A percentile compares a stretch with the other conserved stretches of the same genome.
These are phyloP conservation scores for Boletus sensibilis DNA, from an alignment of 768 basidiomycete species.

Conservation along the genomic window DNA sequence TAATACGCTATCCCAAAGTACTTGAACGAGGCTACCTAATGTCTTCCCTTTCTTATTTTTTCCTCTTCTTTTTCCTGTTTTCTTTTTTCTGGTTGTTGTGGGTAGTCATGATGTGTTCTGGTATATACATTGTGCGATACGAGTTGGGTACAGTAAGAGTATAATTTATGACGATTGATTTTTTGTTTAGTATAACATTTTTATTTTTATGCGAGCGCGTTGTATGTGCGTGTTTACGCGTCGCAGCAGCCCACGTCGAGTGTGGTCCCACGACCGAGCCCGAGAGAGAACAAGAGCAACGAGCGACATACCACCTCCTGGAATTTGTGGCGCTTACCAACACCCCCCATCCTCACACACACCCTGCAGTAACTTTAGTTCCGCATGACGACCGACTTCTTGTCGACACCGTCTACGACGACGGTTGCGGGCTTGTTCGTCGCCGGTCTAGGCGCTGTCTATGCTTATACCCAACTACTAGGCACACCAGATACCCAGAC, in stretches of 20 bases:
- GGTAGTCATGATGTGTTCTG: not conserved
- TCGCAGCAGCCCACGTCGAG: not conserved
- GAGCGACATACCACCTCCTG: not conserved
- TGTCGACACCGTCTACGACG: conserved; percentile 35
- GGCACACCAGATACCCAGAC: not conserved
- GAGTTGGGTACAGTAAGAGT: no score
- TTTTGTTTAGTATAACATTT: no score
- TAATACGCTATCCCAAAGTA: conserved; percentile 1
- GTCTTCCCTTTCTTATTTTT: not conserved
- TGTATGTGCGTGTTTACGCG: conserved; percentile 33
- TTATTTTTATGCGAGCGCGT: conserved; percentile 2
- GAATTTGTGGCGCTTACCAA: not conserved
- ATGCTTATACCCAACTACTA: conserved; percentile 13
- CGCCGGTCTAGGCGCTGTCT: conserved; percentile 19
- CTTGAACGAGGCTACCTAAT: conserved; percentile 11
- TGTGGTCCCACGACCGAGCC: not conserved
- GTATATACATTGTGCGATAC: conserved; percentile 1
- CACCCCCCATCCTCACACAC: not conserved
- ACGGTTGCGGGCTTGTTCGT: conserved; percentile 32
- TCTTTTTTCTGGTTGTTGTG: not conserved
- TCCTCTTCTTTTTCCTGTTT: not conserved
- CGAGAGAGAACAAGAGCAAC: not conserved
- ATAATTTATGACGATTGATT: not conserved
- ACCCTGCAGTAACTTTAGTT: no score
- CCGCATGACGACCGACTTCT: conserved; percentile 42